A percentile compares a stretch with the other conserved stretches of the same genome.
phyloP scores from a whole-genome alignment of 176 grass and related monocot genomes.

The Phoenix roebelenii region DNA sequence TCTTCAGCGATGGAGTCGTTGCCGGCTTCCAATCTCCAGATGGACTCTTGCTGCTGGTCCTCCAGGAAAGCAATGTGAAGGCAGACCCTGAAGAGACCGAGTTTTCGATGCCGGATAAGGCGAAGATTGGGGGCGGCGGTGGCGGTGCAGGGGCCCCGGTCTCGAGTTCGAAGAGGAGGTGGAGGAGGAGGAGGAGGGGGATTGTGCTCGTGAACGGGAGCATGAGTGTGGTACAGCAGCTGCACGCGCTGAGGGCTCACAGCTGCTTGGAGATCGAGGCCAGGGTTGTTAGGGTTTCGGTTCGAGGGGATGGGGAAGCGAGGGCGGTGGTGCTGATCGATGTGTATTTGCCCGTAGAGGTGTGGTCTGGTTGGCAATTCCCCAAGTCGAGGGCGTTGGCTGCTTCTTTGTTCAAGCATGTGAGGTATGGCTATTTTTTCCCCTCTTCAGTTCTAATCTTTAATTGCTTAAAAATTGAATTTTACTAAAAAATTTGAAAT shows the following conservation, averaged over 20 bases:
- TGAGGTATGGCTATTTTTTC: slow-evolving; percentile 29
- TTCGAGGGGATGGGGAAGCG: slow-evolving; percentile 23
- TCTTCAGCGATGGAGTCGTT: slow-evolving; percentile 10
- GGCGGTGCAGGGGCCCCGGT: background rate
- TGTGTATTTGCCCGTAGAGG: slow-evolving; percentile 50
- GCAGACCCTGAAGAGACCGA: background rate
- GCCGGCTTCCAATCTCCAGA: slow-evolving; percentile 24
- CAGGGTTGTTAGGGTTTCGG: slow-evolving; percentile 35
- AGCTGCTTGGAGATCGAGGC: slow-evolving; percentile 43
- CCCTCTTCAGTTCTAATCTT: background rate
- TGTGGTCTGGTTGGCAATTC: slow-evolving; percentile 81
- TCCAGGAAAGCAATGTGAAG: slow-evolving; percentile 8
- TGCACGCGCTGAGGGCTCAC: slow-evolving; percentile 29
- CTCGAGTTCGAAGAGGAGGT: slow-evolving; percentile 1
- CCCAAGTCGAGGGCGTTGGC: slow-evolving; percentile 33
- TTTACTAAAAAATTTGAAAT: background rate
- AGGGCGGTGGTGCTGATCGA: slow-evolving; percentile 61
- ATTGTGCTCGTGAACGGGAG: slow-evolving; percentile 16
- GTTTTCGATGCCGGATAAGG: background rate
- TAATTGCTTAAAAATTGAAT: no score
- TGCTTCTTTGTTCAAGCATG: slow-evolving; percentile 66
- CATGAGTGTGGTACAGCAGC: slow-evolving; percentile 42
- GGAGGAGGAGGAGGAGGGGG: slow-evolving; percentile 24
- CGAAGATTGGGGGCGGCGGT: background rate
- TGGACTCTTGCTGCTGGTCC: slow-evolving; percentile 20